Conservation (phyloP, 306 rosid genomes). For the Datisca glomerata region DNA sequence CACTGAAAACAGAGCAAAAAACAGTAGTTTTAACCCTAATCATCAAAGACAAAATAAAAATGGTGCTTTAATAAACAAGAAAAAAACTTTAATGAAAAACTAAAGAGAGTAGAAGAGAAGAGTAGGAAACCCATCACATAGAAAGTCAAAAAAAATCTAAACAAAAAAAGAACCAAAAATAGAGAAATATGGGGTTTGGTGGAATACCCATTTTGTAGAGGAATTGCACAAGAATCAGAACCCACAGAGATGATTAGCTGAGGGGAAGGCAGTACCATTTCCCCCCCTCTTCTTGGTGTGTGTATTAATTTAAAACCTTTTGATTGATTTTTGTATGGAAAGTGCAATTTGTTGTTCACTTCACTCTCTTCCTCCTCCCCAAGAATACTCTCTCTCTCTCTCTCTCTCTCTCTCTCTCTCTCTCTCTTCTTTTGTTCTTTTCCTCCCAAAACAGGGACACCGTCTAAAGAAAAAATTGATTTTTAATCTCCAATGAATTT, state of each 20-base stretch:
- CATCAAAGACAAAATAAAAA: not conserved
- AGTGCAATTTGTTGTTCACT: constrained; percentile 17
- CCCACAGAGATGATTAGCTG: constrained; percentile 30
- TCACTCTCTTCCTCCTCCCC: constrained; percentile 5
- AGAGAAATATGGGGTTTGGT: constrained; percentile 9
- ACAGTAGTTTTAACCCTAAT: constrained; percentile 6
- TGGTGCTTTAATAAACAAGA: not conserved
- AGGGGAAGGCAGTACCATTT: constrained; percentile 36
- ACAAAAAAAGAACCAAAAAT: constrained; percentile 12
- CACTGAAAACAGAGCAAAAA: constrained; percentile 16
- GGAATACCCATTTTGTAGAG: constrained; percentile 34
- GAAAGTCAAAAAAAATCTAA: constrained; percentile 20
- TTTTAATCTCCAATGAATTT: constrained; percentile 58
- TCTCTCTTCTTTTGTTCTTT: not conserved
- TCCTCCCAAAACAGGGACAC: constrained; percentile 14
- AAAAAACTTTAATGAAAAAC: constrained; percentile 5
- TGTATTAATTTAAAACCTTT: constrained; percentile 5
- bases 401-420: constrained; percentile 9
- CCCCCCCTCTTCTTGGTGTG: constrained; percentile 4
- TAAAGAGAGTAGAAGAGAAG: constrained; percentile 2
- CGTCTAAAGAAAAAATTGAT: constrained; percentile 19
- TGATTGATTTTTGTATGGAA: constrained; percentile 4
- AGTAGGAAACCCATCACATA: constrained; percentile 16
- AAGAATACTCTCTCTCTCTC: constrained; percentile 2
- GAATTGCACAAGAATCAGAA: constrained; percentile 34